A percentile compares a stretch with the other conserved stretches of the same genome.
These are phyloP conservation scores for Ceratocystis eucalypticola DNA, from an alignment of 2,329 filamentous ascomycete genomes.

Conservation along the genomic window DNA sequence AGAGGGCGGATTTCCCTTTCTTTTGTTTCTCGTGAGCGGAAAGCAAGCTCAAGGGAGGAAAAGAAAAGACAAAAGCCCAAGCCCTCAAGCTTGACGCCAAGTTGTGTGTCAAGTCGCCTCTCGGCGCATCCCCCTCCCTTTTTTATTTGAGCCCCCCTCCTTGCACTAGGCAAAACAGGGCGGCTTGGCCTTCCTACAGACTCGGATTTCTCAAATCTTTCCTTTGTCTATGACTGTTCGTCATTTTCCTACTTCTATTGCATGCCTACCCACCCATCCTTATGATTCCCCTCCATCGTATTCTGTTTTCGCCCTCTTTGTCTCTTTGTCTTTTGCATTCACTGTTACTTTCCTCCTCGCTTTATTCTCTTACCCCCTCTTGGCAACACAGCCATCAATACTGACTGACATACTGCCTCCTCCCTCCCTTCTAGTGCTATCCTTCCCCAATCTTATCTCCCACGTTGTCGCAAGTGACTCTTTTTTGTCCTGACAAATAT, in stretches of 20 bases:
- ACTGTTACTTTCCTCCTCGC: not conserved
- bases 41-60: not conserved
- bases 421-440: not conserved
- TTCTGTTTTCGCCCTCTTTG: not conserved
- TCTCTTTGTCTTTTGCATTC: not conserved
- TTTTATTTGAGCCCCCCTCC: not conserved
- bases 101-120: constrained; percentile 1
- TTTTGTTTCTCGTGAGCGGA: not conserved
- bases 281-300: not conserved
- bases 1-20: not conserved
- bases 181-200: not conserved
- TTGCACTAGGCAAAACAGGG: constrained; percentile 6
- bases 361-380: not conserved
- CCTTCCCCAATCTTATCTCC: not conserved
- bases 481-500: constrained; percentile 8
- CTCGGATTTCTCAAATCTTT: not conserved
- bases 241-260: not conserved
- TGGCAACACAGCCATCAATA: not conserved
- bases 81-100: not conserved
- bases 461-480: not conserved
- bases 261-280: not conserved
- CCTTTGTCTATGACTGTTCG: not conserved
- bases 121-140: not conserved
- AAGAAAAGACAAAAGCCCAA: not conserved
- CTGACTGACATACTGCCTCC: not conserved